These are phyloP conservation scores for Phytophthora idaei DNA, from an alignment of 352 stramenopile species.

Conservation along the genomic window DNA sequence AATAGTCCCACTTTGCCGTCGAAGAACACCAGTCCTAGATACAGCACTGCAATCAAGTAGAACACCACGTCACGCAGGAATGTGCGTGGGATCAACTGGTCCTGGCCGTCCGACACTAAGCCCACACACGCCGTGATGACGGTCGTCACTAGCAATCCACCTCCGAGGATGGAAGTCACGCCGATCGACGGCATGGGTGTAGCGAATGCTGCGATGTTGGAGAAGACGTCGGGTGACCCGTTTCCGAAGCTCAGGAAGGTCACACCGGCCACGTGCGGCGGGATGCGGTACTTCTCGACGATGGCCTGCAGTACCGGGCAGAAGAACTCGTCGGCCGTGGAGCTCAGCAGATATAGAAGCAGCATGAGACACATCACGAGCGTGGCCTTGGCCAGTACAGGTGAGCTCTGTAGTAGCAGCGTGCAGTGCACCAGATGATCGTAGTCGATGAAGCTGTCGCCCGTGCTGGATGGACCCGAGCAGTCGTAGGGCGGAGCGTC, in stretches of 20 bases:
- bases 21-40: slow-evolving; percentile 76
- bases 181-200: slow-evolving; percentile 69
- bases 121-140: slow-evolving; percentile 79
- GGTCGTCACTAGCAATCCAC: slow-evolving; percentile 76
- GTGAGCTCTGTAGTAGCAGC: slow-evolving; percentile 47
- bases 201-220: slow-evolving; percentile 78
- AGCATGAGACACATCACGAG: slow-evolving; percentile 61
- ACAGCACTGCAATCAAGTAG: slow-evolving; percentile 73
- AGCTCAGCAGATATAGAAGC: slow-evolving; percentile 81
- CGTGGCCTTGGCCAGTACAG: slow-evolving; percentile 37
- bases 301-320: slow-evolving; percentile 76
- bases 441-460: slow-evolving; percentile 71
- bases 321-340: slow-evolving; percentile 85
- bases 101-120: slow-evolving; percentile 65
- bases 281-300: slow-evolving; percentile 79
- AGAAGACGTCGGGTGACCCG: slow-evolving; percentile 79
- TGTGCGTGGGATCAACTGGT: slow-evolving; percentile 79
- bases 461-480: slow-evolving; percentile 24
- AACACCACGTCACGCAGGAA: slow-evolving; percentile 78
- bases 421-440: slow-evolving; percentile 67
- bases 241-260: slow-evolving; percentile 87
- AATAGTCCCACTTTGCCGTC: slow-evolving; percentile 66
- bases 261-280: slow-evolving; percentile 72
- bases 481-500: slow-evolving; percentile 35
- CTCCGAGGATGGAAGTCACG: slow-evolving; percentile 71